These are phyloP conservation scores for Lepidium aucheri DNA, from an alignment of 345 rosid genomes.

Conservation along the genomic window DNA sequence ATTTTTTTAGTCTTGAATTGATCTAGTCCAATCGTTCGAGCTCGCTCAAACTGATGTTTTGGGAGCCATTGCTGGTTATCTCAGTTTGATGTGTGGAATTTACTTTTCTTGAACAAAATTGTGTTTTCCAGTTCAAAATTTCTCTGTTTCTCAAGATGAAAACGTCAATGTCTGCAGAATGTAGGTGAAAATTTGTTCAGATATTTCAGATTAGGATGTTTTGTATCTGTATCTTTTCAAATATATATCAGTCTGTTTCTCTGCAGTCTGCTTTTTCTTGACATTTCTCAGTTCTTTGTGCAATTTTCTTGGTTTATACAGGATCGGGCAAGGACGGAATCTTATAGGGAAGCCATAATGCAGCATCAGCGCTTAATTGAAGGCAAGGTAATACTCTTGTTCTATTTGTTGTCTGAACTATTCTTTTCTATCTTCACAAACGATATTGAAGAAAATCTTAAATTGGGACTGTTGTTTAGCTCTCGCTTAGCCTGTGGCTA, in stretches of 20 bases:
- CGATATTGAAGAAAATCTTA: not conserved
- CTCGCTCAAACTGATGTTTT: not conserved
- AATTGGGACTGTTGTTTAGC: not conserved
- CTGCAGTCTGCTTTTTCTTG: not conserved
- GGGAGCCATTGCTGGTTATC: no score
- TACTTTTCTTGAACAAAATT: not conserved
- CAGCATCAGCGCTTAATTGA: constrained; percentile 71
- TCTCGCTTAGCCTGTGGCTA: not conserved
- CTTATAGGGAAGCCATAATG: constrained; percentile 81
- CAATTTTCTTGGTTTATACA: constrained; percentile 24
- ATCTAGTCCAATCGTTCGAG: not conserved
- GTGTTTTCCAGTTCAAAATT: not conserved
- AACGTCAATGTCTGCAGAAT: not conserved
- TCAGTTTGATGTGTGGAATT: not conserved
- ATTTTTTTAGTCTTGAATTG: not conserved
- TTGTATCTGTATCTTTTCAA: not conserved
- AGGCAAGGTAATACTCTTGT: constrained; percentile 65
- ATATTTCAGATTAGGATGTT: not conserved
- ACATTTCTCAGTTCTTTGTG: constrained; percentile 17
- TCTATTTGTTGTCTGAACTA: not conserved
- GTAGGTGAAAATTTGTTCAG: not conserved
- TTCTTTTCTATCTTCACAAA: not conserved
- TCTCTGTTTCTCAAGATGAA: not conserved
- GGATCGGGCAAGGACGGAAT: constrained; percentile 79
- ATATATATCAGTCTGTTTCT: no score